Conservation (phyloP, 2,329 filamentous ascomycete species). For the Biscogniauxia mediterranea region DNA sequence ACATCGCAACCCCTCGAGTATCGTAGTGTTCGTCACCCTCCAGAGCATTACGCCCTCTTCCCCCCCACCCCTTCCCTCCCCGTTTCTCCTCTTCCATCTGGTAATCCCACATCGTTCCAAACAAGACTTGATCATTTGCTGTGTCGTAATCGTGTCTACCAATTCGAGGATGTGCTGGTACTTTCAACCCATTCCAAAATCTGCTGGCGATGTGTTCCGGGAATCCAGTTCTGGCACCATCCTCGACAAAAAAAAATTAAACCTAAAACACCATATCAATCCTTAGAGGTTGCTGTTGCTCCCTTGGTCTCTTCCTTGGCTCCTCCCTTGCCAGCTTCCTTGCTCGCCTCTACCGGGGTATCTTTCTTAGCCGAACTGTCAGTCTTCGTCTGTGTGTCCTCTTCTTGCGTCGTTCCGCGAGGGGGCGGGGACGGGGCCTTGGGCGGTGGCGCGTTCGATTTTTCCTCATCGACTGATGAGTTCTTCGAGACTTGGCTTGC, state of each 20-base stretch:
- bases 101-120: slow-evolving; percentile 21
- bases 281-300: slow-evolving; percentile 24
- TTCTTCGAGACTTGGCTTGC: slow-evolving; percentile 78
- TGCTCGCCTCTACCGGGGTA: slow-evolving; percentile 21
- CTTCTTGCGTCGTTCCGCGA: slow-evolving; percentile 28
- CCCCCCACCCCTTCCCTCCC: slow-evolving; percentile 1
- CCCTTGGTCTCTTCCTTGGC: slow-evolving; percentile 25
- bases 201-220: slow-evolving; percentile 8
- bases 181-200: slow-evolving; percentile 17
- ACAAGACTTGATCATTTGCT: slow-evolving; percentile 24
- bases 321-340: slow-evolving; percentile 26
- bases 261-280: slow-evolving; percentile 18
- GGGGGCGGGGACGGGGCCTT: slow-evolving; percentile 33
- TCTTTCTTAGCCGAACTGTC: slow-evolving; percentile 25
- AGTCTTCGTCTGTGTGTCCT: slow-evolving; percentile 23
- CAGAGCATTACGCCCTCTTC: slow-evolving; percentile 7
- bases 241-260: slow-evolving; percentile 1
- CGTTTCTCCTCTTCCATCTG: slow-evolving; percentile 7
- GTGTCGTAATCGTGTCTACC: slow-evolving; percentile 23
- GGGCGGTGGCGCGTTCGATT: slow-evolving; percentile 31
- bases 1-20: background rate
- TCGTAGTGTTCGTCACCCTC: slow-evolving; percentile 9
- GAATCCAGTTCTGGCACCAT: slow-evolving; percentile 9
- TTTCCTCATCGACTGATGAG: slow-evolving; percentile 28
- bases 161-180: slow-evolving; percentile 17